Conservation (phyloP, 148 eudicot species). For the Polygonum aviculare region DNA sequence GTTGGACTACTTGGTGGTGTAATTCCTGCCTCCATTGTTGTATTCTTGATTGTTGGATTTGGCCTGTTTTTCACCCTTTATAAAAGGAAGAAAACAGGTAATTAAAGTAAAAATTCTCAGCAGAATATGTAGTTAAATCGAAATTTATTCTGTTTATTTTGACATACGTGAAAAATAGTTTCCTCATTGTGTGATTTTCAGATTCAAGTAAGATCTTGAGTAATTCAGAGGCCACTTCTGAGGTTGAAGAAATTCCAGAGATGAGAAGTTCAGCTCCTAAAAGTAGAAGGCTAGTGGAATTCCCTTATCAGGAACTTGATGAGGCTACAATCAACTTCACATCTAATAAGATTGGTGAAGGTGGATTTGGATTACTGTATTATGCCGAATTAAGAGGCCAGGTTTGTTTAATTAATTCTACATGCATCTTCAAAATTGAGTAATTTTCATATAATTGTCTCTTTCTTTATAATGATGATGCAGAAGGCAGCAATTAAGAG, state of each 20-base stretch:
- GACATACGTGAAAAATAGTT: too few relatives aligned
- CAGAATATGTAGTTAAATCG: too few relatives aligned
- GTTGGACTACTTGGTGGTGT: conserved; percentile 44
- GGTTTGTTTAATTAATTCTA: conserved; percentile 19
- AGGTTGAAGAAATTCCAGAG: conserved; percentile 16
- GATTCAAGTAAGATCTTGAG: conserved; percentile 13
- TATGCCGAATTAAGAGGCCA: conserved; percentile 53
- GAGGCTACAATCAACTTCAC: conserved; percentile 43
- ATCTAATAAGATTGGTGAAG: conserved; percentile 52
- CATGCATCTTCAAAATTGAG: background rate
- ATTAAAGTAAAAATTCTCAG: conserved; percentile 19
- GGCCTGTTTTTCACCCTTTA: conserved; percentile 25
- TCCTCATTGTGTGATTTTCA: background rate
- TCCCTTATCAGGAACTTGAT: conserved; percentile 49
- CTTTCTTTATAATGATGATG: background rate
- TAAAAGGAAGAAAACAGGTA: conserved; percentile 21
- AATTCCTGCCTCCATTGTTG: conserved; percentile 29
- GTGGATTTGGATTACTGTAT: conserved; percentile 56
- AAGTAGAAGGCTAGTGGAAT: conserved; percentile 41
- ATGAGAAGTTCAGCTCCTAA: background rate
- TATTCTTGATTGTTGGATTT: conserved; percentile 19
- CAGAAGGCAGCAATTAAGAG: conserved; percentile 57
- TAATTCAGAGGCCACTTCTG: conserved; percentile 21
- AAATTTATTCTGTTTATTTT: too few relatives aligned
- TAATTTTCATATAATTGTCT: too few relatives aligned